Base-by-base conservation (phyloP, 2,329 filamentous ascomycete genomes). In the Simplicillium aogashimaense region DNA sequence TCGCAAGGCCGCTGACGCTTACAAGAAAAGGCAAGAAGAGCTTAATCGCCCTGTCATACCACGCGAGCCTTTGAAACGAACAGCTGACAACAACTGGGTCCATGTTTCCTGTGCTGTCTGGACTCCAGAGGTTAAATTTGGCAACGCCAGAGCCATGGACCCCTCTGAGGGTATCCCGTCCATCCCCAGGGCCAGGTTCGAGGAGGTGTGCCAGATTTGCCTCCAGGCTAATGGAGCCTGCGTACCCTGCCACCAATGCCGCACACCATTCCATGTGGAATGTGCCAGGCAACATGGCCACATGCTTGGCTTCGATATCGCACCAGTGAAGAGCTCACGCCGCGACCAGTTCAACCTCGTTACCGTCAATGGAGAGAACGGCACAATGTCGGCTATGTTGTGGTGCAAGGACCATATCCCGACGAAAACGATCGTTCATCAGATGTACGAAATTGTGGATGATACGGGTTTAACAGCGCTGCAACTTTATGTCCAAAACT, bases 21-120 rank as follows among this genome's bases (percentile, higher is more conserved):
- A 94, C 59, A 78, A 78, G 32, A 83, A 83, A 56, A 81, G 78
- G 54, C 90, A 98, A 61, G 78, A 86, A 54, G 83, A 90, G 45
- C 78, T 83, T 52, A 87, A 88, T 50, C 83, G 89, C 36, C 90
- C 92, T 1, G 63, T 83, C 29, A 77, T 86, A 47, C 92, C 92
- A 18, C 78, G 92, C 36, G 92, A 97, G 57, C 83, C 92, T 3
- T 68, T 98, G 46, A 98, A 98, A 64, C 79, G 86, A 37, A 98
- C 92, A 0, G 86, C 84, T 4, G 88, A 94, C 57, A 97, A 97
- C 64, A 97, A 97, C 55, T 98, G 92, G 92, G 86, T 95, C 13
- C 92, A 98, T 57, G 87, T 97, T 20, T 82, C 83, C 30, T 98
- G 92, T 55, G 89, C 92, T 2, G 70, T 95, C 14, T 97, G 86